phyloP scores from a whole-genome alignment of 768 basidiomycete species.

The Pisolithus marmoratus region DNA sequence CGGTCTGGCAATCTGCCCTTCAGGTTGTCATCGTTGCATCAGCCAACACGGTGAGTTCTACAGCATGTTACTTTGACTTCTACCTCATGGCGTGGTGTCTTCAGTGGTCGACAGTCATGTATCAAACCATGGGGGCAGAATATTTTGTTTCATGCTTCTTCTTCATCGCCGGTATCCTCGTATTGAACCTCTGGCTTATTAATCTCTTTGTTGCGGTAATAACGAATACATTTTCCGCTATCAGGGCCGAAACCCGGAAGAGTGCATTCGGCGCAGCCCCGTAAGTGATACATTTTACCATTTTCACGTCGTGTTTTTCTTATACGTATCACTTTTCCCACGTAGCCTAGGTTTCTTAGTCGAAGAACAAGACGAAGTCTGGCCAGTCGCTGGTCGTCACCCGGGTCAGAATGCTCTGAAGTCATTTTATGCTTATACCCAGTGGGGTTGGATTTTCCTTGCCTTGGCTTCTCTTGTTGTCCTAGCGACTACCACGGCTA shows the following conservation, averaged over 20 bases:
- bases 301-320: neutral
- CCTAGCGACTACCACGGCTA: conserved; percentile 62
- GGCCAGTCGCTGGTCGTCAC: conserved; percentile 46
- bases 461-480: conserved; percentile 66
- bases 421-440: conserved; percentile 50
- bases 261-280: conserved; percentile 83
- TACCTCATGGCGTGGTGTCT: neutral
- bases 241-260: conserved; percentile 77
- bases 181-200: conserved; percentile 93
- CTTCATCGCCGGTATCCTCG: conserved; percentile 77
- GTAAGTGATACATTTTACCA: conserved; percentile 10
- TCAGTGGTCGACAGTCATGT: conserved; percentile 83
- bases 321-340: neutral
- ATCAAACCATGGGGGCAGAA: conserved; percentile 82
- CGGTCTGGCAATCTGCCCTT: conserved; percentile 71
- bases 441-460: conserved; percentile 71
- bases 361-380: conserved; percentile 61
- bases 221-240: conserved; percentile 86
- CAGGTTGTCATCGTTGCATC: conserved; percentile 84
- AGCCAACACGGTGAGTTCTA: conserved; percentile 58
- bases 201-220: conserved; percentile 95
- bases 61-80: neutral
- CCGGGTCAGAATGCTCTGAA: conserved; percentile 45
- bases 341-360: conserved; percentile 33
- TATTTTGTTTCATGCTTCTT: conserved; percentile 84